Evolutionary conservation across 768 basidiomycete species (phyloP).

Genomic region (Rhodosporidiobolus sp.): DNA sequence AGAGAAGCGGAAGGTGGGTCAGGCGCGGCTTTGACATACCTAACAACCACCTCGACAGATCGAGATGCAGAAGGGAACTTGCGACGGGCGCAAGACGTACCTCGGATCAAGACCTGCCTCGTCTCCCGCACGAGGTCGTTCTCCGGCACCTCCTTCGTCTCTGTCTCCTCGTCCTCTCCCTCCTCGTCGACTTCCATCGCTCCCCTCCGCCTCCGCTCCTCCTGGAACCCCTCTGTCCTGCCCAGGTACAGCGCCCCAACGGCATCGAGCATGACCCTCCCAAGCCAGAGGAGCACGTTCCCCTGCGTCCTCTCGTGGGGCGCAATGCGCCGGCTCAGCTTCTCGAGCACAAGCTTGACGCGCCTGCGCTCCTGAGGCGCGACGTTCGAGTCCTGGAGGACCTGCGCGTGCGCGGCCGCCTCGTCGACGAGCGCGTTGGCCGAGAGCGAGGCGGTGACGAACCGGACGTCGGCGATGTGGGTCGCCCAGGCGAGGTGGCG

Average conservation of each 20-base stretch:
- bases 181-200: constrained; percentile 3
- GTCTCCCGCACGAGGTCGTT: constrained; percentile 40
- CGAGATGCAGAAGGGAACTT: not conserved
- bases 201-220: constrained; percentile 19
- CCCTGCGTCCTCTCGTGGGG: constrained; percentile 38
- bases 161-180: constrained; percentile 1
- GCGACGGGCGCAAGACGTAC: not conserved
- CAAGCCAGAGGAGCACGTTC: constrained; percentile 24
- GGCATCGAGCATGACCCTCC: constrained; percentile 34
- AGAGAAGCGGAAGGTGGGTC: too few relatives aligned
- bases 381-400: constrained; percentile 12
- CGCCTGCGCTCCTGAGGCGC: not conserved
- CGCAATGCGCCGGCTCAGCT: constrained; percentile 22
- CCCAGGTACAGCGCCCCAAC: constrained; percentile 31
- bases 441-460: constrained; percentile 32
- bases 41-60: not conserved
- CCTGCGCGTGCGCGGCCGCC: constrained; percentile 12
- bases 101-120: constrained; percentile 40
- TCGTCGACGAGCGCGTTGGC: constrained; percentile 35
- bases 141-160: constrained; percentile 24
- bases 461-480: constrained; percentile 38
- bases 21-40: not conserved
- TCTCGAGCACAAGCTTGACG: constrained; percentile 30
- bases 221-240: constrained; percentile 12
- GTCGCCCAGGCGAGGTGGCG: constrained; percentile 38